Percentiles rank a stretch among this genome's conserved stretches.
phyloP scores from a whole-genome alignment of 2,329 filamentous ascomycete genomes.

The Colletotrichum musicola region DNA sequence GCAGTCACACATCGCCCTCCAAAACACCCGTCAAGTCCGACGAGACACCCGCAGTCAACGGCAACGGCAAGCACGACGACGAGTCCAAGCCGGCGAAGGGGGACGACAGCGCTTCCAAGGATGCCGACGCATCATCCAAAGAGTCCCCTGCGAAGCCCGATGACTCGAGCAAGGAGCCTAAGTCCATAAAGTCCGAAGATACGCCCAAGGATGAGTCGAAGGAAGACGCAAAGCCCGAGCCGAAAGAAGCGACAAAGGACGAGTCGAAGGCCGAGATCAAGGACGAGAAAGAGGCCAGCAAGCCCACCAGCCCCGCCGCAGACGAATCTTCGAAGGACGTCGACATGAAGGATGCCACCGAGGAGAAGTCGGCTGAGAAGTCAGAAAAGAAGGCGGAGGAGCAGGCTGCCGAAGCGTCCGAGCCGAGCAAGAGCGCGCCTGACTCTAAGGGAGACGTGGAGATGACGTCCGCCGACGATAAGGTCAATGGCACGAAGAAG shows the following conservation, averaged over 20 bases:
- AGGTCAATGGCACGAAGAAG: slow-evolving; percentile 28
- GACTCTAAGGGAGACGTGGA: slow-evolving; percentile 37
- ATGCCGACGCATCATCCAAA: slow-evolving; percentile 19
- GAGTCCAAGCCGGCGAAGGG: slow-evolving; percentile 25
- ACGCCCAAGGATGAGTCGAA: slow-evolving; percentile 1
- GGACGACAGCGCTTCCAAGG: slow-evolving; percentile 17
- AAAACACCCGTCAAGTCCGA: slow-evolving; percentile 40
- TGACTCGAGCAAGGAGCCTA: slow-evolving; percentile 6
- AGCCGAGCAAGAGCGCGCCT: slow-evolving; percentile 30
- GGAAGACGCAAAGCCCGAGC: slow-evolving; percentile 12
- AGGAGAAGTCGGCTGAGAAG: slow-evolving; percentile 9
- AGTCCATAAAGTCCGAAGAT: slow-evolving; percentile 16
- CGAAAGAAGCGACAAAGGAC: slow-evolving; percentile 1
- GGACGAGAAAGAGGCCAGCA: slow-evolving; percentile 32
- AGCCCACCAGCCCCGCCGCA: background rate
- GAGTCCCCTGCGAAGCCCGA: slow-evolving; percentile 10
- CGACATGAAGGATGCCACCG: slow-evolving; percentile 44
- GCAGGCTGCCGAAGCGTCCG: slow-evolving; percentile 28
- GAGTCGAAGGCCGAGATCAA: slow-evolving; percentile 21
- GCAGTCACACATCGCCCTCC: slow-evolving; percentile 46
- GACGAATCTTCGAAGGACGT: slow-evolving; percentile 42
- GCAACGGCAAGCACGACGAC: slow-evolving; percentile 42
- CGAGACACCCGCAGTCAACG: slow-evolving; percentile 44
- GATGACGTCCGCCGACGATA: slow-evolving; percentile 30
- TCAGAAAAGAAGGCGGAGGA: slow-evolving; percentile 6